Evolutionary conservation across 305 asterid species (phyloP).

Genomic region (Fraxinus floribunda): DNA sequence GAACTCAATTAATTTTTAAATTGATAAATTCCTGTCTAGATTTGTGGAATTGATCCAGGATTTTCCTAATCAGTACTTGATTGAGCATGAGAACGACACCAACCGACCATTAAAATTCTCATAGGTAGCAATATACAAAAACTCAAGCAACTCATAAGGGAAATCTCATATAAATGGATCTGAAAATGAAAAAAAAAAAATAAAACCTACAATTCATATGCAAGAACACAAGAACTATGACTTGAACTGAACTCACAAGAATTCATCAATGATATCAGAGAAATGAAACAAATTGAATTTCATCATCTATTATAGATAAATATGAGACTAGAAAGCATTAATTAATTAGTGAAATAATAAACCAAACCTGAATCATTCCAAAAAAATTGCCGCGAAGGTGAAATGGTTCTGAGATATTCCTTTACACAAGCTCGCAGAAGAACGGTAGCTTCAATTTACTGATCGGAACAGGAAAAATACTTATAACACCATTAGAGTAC

Average conservation of each 20-base stretch:
- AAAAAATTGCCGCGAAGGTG: not conserved
- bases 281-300: not conserved
- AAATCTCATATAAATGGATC: not conserved
- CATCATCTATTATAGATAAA: not conserved
- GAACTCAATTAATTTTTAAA: not conserved
- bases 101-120: not conserved
- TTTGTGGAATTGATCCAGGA: not conserved
- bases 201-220: not conserved
- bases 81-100: not conserved
- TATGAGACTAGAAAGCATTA: not conserved
- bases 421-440: not conserved
- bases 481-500: not conserved
- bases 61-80: not conserved
- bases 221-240: not conserved
- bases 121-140: not conserved
- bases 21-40: not conserved
- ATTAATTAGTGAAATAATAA: not conserved
- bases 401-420: not conserved
- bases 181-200: not conserved
- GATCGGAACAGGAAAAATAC: not conserved
- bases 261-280: not conserved
- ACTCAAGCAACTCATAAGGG: not conserved
- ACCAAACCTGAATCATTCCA: not conserved
- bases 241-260: not conserved
- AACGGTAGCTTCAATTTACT: not conserved